Evolutionary conservation across 805 yeast species (phyloP).

Genomic region (Starmerella apicola): DNA sequence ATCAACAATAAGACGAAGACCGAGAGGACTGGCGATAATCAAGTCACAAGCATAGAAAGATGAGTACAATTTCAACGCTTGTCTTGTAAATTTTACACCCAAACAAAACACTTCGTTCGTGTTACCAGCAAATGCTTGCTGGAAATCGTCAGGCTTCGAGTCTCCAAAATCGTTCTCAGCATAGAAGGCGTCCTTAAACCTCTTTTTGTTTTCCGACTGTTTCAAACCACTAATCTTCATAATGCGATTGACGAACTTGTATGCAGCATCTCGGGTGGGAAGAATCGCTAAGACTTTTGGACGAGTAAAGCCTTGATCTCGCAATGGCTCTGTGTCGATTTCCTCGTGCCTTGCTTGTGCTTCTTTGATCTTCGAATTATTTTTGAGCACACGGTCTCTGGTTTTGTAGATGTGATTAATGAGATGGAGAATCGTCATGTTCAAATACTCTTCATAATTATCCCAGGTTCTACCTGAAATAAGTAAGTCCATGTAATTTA

Average conservation of each 20-base stretch:
- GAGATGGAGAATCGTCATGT: constrained; percentile 55
- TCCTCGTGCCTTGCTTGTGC: constrained; percentile 25
- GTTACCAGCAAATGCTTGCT: constrained; percentile 70
- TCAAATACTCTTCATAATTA: constrained; percentile 44
- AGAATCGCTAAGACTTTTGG: constrained; percentile 74
- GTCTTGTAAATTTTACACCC: constrained; percentile 85
- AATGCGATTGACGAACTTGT: constrained; percentile 50
- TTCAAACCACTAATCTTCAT: constrained; percentile 52
- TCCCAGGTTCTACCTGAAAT: constrained; percentile 42
- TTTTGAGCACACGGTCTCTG: constrained; percentile 68
- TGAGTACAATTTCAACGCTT: constrained; percentile 70
- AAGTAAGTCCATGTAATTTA: constrained; percentile 59
- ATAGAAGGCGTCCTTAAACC: constrained; percentile 60
- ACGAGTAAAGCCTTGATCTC: constrained; percentile 93
- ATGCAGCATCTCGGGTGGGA: constrained; percentile 75
- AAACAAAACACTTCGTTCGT: constrained; percentile 82
- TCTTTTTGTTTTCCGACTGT: constrained; percentile 68
- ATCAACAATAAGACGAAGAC: constrained; percentile 67
- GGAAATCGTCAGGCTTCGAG: constrained; percentile 73
- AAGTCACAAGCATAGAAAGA: constrained; percentile 77
- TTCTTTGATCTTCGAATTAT: constrained; percentile 43
- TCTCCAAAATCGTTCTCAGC: constrained; percentile 37
- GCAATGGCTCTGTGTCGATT: constrained; percentile 36
- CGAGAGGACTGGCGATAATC: constrained; percentile 83
- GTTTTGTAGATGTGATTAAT: constrained; percentile 79